These are phyloP conservation scores for Phytophthora pisi DNA, from an alignment of 352 stramenopile genomes.

Conservation along the genomic window DNA sequence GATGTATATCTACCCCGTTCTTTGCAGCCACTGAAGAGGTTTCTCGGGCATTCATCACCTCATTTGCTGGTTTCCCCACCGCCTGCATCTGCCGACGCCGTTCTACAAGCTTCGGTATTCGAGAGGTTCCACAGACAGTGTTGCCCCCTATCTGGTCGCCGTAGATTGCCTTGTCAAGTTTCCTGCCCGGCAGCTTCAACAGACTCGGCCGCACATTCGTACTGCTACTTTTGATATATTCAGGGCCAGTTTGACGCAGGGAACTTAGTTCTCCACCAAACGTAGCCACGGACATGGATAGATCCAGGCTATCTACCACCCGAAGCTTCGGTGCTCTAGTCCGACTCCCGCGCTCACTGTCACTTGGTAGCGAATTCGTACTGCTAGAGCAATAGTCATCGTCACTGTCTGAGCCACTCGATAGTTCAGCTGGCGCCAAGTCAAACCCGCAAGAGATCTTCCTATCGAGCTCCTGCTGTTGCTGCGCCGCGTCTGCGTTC, in stretches of 20 bases:
- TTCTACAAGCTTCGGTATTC: slow-evolving; percentile 45
- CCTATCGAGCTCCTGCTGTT: slow-evolving; percentile 5
- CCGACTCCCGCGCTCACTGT: slow-evolving; percentile 1
- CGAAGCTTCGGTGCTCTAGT: slow-evolving; percentile 10
- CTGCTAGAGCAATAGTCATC: slow-evolving; percentile 20
- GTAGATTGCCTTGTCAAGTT: background rate
- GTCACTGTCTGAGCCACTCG: slow-evolving; percentile 26
- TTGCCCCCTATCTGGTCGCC: background rate
- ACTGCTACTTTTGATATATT: background rate
- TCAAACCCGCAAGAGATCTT: slow-evolving; percentile 37
- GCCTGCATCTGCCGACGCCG: slow-evolving; percentile 50
- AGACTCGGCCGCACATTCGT: background rate
- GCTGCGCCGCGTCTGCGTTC: slow-evolving; percentile 1
- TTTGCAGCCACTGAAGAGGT: background rate
- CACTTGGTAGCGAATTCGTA: slow-evolving; percentile 26
- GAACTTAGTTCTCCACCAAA: slow-evolving; percentile 7
- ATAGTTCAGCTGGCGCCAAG: slow-evolving; percentile 35
- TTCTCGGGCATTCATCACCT: background rate
- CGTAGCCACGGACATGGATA: slow-evolving; percentile 64
- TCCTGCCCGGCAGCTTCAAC: background rate
- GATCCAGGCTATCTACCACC: slow-evolving; percentile 62
- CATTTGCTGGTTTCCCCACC: slow-evolving; percentile 2
- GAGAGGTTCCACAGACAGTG: background rate
- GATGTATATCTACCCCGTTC: background rate
- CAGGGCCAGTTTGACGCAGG: background rate